Conservation (phyloP, 345 rosid genomes). For the Anastatica hierochuntica region DNA sequence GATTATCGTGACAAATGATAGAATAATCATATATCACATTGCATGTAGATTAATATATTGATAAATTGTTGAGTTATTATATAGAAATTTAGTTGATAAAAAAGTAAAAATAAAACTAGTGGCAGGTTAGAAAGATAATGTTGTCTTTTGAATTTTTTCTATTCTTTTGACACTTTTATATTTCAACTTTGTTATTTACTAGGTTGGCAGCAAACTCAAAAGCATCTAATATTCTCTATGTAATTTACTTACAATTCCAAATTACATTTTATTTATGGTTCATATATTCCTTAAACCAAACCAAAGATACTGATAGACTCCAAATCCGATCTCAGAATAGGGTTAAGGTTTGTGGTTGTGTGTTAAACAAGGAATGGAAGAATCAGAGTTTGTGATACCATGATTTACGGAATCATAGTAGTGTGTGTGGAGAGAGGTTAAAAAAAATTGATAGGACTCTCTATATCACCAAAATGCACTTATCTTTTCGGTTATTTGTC, state of each 20-base stretch:
- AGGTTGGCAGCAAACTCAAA: constrained; percentile 22
- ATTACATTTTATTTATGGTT: not conserved
- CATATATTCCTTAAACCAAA: constrained; percentile 3
- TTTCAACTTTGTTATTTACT: constrained; percentile 22
- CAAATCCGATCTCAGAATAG: no score
- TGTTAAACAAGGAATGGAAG: no score
- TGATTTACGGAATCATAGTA: no score
- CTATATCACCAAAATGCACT: no score
- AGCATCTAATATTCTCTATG: constrained; percentile 13
- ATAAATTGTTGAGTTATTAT: not conserved
- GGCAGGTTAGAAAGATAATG: constrained; percentile 18
- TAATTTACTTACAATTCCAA: not conserved
- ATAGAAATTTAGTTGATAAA: not conserved
- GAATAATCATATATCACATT: no score
- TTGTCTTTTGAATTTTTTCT: constrained; percentile 14
- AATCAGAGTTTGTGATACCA: no score
- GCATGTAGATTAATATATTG: no score
- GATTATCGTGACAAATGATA: not conserved
- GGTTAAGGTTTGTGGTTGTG: not conserved
- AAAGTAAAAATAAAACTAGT: constrained; percentile 1
- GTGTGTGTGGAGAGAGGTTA: no score
- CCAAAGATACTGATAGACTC: not conserved
- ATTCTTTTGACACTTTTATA: constrained; percentile 14
- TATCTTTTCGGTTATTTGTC: no score
- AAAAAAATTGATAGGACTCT: no score